Base-by-base conservation (phyloP, 805 yeast species). In the Myxozyma vanderwaltii region DNA sequence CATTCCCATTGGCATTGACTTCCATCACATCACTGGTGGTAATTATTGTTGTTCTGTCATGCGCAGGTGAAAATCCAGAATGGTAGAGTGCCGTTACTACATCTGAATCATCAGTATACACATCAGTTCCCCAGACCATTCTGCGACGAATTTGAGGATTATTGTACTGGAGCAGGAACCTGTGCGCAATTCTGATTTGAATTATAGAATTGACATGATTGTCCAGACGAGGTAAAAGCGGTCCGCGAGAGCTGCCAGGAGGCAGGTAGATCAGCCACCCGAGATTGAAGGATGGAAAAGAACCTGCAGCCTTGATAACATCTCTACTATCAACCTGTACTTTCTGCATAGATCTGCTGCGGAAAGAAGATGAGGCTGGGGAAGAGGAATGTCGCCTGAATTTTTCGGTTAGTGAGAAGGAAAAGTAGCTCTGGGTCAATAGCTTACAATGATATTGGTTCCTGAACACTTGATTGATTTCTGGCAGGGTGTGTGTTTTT, bases 21-120 rank as follows among this genome's bases (percentile, higher is more conserved):
- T 54, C 49, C n/a, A 75, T 70, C 58, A 70, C 70, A 8, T 29
- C 47, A 13, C 13, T 12, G 8, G 36, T n/a, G 1, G 78, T 78
- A 31, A 43, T 52, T 4, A 66, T 68, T 1, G 73, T 68, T 0
- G 68, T 58, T n/a, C 75, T 76, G 5, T 53, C 51, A 17, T 75
- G 71, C 58, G 69, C 71, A 0, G 71, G 65, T 5, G 69, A 24
- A 58, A 79, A 78, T 0, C 97, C 97, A 61, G 84, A 76, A 68
- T 94, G 98, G 63, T 83, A 81, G 52, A 92, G 74, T 0, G 85
- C 86, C 4, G 88, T 78, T 38, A 92, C 78, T 1, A 91, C 75
- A 71, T 92, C 96, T 0, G 96, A 87, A 72, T 92, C 99, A 72
- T 94, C 98, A 0, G 97, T 89, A 72, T 92, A 94, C 0, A 94